Conservation (phyloP, 1,139 yeast species). For the Blastobotrys petasosporus region DNA sequence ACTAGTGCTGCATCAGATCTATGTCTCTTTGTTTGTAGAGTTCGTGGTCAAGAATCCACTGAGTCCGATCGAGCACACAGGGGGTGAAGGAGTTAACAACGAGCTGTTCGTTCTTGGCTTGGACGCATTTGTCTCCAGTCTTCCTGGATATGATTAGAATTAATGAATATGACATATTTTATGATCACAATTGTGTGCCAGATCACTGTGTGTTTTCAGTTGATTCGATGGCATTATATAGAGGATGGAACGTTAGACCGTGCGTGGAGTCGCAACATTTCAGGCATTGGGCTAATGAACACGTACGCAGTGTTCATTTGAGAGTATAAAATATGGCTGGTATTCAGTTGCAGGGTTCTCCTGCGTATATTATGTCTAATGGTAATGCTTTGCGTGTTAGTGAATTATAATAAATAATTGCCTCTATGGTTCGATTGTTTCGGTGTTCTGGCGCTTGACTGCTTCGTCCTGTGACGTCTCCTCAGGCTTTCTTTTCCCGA, state of each 20-base stretch:
- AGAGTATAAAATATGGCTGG: too few relatives aligned
- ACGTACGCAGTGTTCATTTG: too few relatives aligned
- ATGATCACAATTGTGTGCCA: too few relatives aligned
- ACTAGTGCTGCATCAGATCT: slow-evolving; percentile 58
- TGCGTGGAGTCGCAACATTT: too few relatives aligned
- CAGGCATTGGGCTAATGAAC: too few relatives aligned
- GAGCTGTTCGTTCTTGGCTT: slow-evolving; percentile 37
- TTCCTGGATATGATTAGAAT: slow-evolving; percentile 31
- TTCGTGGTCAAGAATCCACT: slow-evolving; percentile 59
- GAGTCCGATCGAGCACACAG: slow-evolving; percentile 34
- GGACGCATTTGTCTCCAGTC: slow-evolving; percentile 36
- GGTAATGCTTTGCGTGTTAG: not conserved
- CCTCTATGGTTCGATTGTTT: slow-evolving; percentile 1
- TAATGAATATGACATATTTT: not conserved
- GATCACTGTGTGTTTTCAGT: too few relatives aligned
- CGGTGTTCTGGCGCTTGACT: not conserved
- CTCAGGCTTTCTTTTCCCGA: slow-evolving; percentile 17
- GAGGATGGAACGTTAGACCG: too few relatives aligned
- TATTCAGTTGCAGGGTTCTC: too few relatives aligned
- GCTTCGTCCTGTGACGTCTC: slow-evolving; percentile 4
- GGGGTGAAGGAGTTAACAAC: slow-evolving; percentile 35
- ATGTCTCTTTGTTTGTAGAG: slow-evolving; percentile 60
- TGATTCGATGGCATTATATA: too few relatives aligned
- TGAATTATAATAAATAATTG: not conserved
- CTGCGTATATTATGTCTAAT: not conserved